Evolutionary conservation across 108 stramenopile species (phyloP).

Genomic region (Nitzschia inconspicua): DNA sequence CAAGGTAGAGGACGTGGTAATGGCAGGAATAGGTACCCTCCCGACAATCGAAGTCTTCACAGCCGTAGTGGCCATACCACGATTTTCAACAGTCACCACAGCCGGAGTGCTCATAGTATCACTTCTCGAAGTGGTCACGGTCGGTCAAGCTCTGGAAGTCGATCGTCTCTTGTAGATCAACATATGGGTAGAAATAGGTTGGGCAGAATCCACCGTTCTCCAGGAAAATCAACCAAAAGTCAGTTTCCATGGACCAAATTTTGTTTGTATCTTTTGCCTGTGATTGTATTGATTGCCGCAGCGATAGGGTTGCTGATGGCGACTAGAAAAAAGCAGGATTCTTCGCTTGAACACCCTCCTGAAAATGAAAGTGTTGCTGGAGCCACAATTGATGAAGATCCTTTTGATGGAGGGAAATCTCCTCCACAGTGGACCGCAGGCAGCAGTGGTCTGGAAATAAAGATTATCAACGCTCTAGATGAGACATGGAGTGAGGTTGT

Average conservation of each 20-base stretch:
- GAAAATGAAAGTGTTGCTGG: constrained; percentile 7
- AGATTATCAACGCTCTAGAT: constrained; percentile 63
- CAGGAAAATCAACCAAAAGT: background rate
- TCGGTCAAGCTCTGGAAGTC: background rate
- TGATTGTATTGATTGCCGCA: constrained; percentile 19
- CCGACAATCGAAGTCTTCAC: no score
- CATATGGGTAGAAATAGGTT: background rate
- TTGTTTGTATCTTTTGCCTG: constrained; percentile 16
- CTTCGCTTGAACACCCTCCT: no score
- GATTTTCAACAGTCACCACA: background rate
- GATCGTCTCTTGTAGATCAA: background rate
- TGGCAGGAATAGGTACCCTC: no score
- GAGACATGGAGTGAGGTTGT: constrained; percentile 55
- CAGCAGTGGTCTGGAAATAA: constrained; percentile 42
- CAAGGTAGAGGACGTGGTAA: no score
- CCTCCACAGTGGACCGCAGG: constrained; percentile 32
- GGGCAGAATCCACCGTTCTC: background rate
- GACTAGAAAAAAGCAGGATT: constrained; percentile 36
- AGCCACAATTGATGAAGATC: constrained; percentile 34
- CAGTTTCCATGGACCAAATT: constrained; percentile 11
- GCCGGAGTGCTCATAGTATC: background rate
- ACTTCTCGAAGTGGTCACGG: background rate
- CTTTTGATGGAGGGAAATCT: constrained; percentile 20
- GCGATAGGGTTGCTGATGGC: constrained; percentile 18
- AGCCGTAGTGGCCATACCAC: no score